These are phyloP conservation scores for Trichoderma hamatum DNA, from an alignment of 2,329 filamentous ascomycete species.

Conservation along the genomic window DNA sequence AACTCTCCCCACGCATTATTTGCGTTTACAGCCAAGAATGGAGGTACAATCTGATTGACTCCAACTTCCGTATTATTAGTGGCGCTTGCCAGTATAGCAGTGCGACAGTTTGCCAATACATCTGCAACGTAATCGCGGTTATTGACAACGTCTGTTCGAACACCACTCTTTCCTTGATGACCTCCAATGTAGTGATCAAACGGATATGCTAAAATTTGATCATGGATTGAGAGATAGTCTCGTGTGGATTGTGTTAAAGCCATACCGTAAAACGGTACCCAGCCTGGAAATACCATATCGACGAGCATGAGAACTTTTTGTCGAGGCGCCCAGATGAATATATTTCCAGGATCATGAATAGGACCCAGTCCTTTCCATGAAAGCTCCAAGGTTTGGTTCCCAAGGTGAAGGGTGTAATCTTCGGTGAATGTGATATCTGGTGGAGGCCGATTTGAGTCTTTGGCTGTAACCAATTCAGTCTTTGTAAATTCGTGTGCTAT, in stretches of 20 bases:
- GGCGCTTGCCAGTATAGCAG: neutral
- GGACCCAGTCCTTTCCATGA: neutral
- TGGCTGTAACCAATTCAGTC: neutral
- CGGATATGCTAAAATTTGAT: neutral
- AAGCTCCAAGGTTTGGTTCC: neutral
- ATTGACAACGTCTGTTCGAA: neutral
- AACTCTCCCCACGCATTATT: neutral
- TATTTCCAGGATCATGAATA: neutral
- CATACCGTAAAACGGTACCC: neutral
- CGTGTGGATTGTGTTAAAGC: neutral
- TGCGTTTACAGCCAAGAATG: neutral
- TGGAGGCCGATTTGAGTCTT: neutral
- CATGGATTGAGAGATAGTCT: neutral
- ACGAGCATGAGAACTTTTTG: conserved; percentile 8
- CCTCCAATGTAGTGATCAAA: neutral
- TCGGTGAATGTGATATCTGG: neutral
- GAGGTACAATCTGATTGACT: neutral
- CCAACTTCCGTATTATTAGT: neutral
- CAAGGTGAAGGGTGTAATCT: neutral
- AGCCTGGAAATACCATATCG: conserved; percentile 5
- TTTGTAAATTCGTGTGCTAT: neutral
- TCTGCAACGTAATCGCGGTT: neutral
- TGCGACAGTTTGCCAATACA: neutral
- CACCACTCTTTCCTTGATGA: neutral
- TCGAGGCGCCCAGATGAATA: neutral